These are phyloP conservation scores for Nicotiana sylvestris DNA, from an alignment of 257 asterid species.

Conservation along the genomic window DNA sequence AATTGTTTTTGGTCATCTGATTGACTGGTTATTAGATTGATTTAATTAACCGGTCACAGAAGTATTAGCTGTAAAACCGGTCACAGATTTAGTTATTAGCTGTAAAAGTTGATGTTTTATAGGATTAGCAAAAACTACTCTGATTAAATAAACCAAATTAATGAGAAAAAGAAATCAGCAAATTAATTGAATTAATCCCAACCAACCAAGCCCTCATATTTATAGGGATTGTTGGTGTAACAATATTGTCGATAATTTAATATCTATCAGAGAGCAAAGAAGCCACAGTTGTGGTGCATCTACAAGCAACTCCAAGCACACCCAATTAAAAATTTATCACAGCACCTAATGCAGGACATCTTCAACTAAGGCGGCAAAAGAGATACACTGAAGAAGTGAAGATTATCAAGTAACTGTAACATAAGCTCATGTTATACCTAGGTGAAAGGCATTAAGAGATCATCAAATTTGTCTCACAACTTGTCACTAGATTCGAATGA, in stretches of 20 bases:
- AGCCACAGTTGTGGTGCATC: not conserved
- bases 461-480: not conserved
- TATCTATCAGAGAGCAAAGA: not conserved
- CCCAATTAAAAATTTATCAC: not conserved
- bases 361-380: not conserved
- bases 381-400: not conserved
- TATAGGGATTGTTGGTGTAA: not conserved
- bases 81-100: not conserved
- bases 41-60: not conserved
- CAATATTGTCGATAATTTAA: not conserved
- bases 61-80: not conserved
- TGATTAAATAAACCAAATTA: not conserved
- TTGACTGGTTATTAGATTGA: not conserved
- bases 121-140: not conserved
- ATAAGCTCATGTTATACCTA: not conserved
- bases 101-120: not conserved
- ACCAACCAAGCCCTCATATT: not conserved
- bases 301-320: not conserved
- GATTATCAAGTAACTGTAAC: not conserved
- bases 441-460: not conserved
- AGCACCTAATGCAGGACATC: not conserved
- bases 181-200: not conserved
- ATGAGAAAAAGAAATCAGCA: not conserved
- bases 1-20: constrained; percentile 1
- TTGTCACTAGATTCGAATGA: no score